phyloP scores from a whole-genome alignment of 2,329 filamentous ascomycete genomes.

The Penicillium brevicompactum region DNA sequence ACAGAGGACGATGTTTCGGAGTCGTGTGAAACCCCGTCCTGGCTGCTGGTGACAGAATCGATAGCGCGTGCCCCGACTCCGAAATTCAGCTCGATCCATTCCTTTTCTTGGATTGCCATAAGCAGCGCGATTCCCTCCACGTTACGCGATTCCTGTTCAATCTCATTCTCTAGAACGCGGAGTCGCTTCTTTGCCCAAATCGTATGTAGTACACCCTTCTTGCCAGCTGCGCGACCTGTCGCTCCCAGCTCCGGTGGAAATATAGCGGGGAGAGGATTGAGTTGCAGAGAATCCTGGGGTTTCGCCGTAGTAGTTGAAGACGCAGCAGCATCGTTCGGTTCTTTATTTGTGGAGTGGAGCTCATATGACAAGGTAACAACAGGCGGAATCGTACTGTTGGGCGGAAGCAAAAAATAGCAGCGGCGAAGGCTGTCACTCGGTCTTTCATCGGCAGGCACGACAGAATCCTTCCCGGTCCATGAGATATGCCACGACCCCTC shows the following conservation, averaged over 20 bases:
- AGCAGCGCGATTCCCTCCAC: constrained; percentile 79
- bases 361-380: constrained; percentile 66
- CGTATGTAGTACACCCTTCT: constrained; percentile 82
- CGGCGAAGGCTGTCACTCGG: constrained; percentile 58
- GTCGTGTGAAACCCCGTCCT: constrained; percentile 13
- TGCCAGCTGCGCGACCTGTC: constrained; percentile 66
- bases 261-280: constrained; percentile 83
- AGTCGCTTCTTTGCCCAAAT: constrained; percentile 86
- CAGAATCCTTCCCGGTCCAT: constrained; percentile 78
- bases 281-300: constrained; percentile 54
- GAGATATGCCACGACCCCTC: constrained; percentile 71
- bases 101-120: constrained; percentile 80
- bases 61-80: constrained; percentile 55
- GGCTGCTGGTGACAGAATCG: constrained; percentile 31
- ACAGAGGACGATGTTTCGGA: constrained; percentile 23
- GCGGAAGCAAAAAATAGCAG: constrained; percentile 79
- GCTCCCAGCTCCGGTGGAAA: constrained; percentile 75
- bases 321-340: neutral
- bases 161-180: constrained; percentile 74
- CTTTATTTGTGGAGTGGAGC: constrained; percentile 38
- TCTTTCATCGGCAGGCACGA: constrained; percentile 67
- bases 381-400: constrained; percentile 70
- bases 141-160: constrained; percentile 73
- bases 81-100: constrained; percentile 85
- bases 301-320: neutral